phyloP scores from a whole-genome alignment of 164 flowering plant genomes.

The Euptelea pleiosperma region DNA sequence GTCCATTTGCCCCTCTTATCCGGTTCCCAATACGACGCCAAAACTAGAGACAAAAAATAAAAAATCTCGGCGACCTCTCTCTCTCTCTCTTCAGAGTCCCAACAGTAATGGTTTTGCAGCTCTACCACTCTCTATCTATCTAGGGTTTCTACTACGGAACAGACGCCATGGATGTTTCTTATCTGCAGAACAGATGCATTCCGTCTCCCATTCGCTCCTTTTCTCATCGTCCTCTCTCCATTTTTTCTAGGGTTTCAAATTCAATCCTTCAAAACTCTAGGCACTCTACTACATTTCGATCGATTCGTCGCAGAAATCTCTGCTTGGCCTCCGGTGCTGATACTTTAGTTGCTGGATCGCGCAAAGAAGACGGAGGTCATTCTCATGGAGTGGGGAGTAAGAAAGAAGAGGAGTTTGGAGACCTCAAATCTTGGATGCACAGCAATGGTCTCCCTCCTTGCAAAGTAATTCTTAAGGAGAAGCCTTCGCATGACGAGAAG shows the following conservation, averaged over 20 bases:
- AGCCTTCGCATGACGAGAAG: slow-evolving; percentile 50
- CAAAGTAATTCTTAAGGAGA: slow-evolving; percentile 74
- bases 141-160: not conserved
- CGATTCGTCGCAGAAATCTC: slow-evolving; percentile 20
- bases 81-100: too few species aligned
- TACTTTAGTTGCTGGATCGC: slow-evolving; percentile 47
- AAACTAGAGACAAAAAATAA: too few species aligned
- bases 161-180: slow-evolving; percentile 26
- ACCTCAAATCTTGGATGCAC: slow-evolving; percentile 95
- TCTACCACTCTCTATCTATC: not conserved
- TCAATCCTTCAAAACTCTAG: slow-evolving; percentile 10
- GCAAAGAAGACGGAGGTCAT: slow-evolving; percentile 37
- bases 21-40: too few species aligned
- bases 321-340: slow-evolving; percentile 57
- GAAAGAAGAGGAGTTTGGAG: slow-evolving; percentile 40
- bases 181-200: slow-evolving; percentile 18
- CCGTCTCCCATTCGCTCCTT: slow-evolving; percentile 25
- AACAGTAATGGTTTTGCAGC: too few species aligned
- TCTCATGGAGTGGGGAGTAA: slow-evolving; percentile 22
- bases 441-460: slow-evolving; percentile 82
- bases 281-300: slow-evolving; percentile 8
- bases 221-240: slow-evolving; percentile 12
- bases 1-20: too few species aligned
- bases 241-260: slow-evolving; percentile 21
- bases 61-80: too few species aligned